phyloP scores from a whole-genome alignment of 768 basidiomycete species.

The Leccinellum rugosiceps region DNA sequence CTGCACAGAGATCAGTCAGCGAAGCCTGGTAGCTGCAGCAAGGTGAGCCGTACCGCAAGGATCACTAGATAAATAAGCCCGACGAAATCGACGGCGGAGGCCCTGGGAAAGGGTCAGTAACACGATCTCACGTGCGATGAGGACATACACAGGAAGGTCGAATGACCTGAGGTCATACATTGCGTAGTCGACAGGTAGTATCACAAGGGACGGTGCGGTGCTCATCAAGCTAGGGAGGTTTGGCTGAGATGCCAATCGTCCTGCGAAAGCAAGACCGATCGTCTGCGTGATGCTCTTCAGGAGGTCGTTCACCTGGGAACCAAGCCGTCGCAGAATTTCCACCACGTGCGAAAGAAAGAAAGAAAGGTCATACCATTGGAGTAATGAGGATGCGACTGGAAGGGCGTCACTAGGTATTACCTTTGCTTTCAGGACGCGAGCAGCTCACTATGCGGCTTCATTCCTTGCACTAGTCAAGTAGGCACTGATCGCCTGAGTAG shows the following conservation, averaged over 20 bases:
- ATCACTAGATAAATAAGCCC: constrained; percentile 51
- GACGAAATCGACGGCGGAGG: constrained; percentile 49
- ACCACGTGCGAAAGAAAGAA: not conserved
- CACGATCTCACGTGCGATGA: not conserved
- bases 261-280: constrained; percentile 35
- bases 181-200: constrained; percentile 46
- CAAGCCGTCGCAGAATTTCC: not conserved
- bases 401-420: constrained; percentile 2
- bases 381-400: constrained; percentile 19
- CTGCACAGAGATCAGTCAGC: constrained; percentile 12
- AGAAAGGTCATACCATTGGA: constrained; percentile 2
- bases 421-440: not conserved
- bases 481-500: constrained; percentile 46
- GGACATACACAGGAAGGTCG: constrained; percentile 51
- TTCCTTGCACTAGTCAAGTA: constrained; percentile 50
- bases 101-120: constrained; percentile 32
- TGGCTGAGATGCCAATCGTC: constrained; percentile 22
- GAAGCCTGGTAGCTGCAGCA: not conserved
- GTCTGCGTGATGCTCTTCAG: constrained; percentile 37
- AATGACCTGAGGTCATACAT: constrained; percentile 54
- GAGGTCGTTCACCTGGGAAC: constrained; percentile 28
- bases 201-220: constrained; percentile 48
- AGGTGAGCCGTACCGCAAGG: constrained; percentile 20
- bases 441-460: constrained; percentile 57
- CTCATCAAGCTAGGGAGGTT: constrained; percentile 37